A percentile compares a stretch with the other conserved stretches of the same genome.
phyloP scores from a whole-genome alignment of 768 basidiomycete species.

The Suillus variegatus region DNA sequence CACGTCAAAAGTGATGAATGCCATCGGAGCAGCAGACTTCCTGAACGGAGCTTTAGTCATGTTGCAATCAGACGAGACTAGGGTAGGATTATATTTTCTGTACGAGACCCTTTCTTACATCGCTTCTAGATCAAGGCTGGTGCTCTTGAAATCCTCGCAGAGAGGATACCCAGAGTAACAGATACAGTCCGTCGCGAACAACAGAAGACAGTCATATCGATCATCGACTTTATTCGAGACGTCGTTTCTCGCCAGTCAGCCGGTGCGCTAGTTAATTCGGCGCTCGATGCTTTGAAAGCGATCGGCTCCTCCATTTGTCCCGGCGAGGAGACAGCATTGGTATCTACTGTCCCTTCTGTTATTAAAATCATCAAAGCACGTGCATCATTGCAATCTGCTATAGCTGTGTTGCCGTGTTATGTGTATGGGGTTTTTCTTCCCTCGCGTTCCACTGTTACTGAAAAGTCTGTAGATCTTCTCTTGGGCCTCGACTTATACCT shows the following conservation, averaged over 20 bases:
- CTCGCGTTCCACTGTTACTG: constrained; percentile 5
- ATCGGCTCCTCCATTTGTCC: constrained; percentile 57
- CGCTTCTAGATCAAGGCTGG: constrained; percentile 58
- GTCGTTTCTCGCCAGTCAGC: constrained; percentile 47
- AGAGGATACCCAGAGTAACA: constrained; percentile 64
- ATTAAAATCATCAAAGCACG: constrained; percentile 49
- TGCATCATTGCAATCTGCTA: constrained; percentile 39
- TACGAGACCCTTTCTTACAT: constrained; percentile 9
- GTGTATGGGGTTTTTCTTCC: constrained; percentile 44
- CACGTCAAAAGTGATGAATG: constrained; percentile 54
- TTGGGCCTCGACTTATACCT: constrained; percentile 90
- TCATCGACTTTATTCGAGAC: constrained; percentile 51
- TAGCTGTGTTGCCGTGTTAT: constrained; percentile 60
- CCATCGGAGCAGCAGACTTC: constrained; percentile 75
- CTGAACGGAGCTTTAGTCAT: constrained; percentile 56
- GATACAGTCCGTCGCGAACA: constrained; percentile 54
- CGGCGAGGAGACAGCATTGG: constrained; percentile 68
- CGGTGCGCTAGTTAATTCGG: constrained; percentile 41
- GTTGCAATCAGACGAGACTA: constrained; percentile 51
- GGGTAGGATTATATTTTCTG: constrained; percentile 39
- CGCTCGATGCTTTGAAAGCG: constrained; percentile 60
- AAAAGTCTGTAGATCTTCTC: constrained; percentile 51
- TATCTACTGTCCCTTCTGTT: constrained; percentile 58
- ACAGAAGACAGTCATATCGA: constrained; percentile 49
- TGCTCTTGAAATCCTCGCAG: constrained; percentile 68